These are phyloP conservation scores for Diplodia sapinea DNA, from an alignment of 2,329 filamentous ascomycete genomes.

Conservation along the genomic window DNA sequence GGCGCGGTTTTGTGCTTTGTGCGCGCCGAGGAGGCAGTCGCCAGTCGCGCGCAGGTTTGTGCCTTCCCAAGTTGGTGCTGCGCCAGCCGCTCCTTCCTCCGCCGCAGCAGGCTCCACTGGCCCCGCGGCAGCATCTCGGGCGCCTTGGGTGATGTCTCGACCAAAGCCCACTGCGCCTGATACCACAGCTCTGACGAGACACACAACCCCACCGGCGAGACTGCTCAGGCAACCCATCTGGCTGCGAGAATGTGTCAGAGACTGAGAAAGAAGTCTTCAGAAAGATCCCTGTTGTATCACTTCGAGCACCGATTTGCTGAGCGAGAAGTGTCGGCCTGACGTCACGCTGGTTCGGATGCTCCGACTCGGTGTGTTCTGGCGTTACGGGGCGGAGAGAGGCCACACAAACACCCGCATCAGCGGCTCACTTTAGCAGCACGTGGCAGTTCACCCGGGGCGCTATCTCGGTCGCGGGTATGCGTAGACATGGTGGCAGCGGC, in stretches of 20 bases:
- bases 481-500: background rate
- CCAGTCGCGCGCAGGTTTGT: background rate
- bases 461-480: background rate
- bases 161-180: background rate
- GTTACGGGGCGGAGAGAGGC: background rate
- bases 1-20: background rate
- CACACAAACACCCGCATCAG: background rate
- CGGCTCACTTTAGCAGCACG: background rate
- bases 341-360: background rate
- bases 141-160: background rate
- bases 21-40: background rate
- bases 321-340: background rate
- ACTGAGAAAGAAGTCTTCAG: background rate
- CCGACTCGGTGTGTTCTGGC: background rate
- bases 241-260: background rate
- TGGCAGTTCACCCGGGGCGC: background rate
- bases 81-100: background rate
- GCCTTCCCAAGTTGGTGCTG: background rate
- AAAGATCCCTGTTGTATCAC: slow-evolving; percentile 13
- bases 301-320: background rate
- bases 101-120: background rate
- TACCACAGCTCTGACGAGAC: background rate
- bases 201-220: background rate
- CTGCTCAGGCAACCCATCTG: background rate
- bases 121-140: too few relatives aligned